These are phyloP conservation scores for Tilletia horrida DNA, from an alignment of 1,284 basidiomycete genomes.

Conservation along the genomic window DNA sequence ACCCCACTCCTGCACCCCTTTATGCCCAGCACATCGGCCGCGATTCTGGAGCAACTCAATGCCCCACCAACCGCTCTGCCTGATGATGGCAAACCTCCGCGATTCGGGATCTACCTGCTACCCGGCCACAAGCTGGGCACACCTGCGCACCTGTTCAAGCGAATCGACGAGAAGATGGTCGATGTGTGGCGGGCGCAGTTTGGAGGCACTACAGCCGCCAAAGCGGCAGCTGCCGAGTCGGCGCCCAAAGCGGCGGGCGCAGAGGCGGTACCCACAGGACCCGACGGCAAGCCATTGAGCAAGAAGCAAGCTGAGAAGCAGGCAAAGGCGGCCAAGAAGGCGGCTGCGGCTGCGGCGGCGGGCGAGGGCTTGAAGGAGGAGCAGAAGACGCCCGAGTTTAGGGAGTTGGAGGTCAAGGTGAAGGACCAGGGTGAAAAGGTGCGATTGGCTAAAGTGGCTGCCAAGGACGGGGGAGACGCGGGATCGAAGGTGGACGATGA, in stretches of 20 bases:
- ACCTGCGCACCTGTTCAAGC: slow-evolving; percentile 87
- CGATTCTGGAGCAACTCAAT: slow-evolving; percentile 83
- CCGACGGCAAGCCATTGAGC: slow-evolving; percentile 41
- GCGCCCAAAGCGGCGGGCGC: slow-evolving; percentile 21
- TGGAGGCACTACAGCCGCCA: slow-evolving; percentile 63
- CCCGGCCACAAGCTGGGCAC: slow-evolving; percentile 80
- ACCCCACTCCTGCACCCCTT: slow-evolving; percentile 85
- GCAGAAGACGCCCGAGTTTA: slow-evolving; percentile 42
- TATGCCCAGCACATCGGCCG: slow-evolving; percentile 85
- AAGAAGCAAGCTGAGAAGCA: slow-evolving; percentile 50
- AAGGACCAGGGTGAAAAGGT: slow-evolving; percentile 40
- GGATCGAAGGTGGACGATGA: slow-evolving; percentile 26
- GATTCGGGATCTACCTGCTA: slow-evolving; percentile 72
- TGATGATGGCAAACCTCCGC: slow-evolving; percentile 23
- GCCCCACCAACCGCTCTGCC: slow-evolving; percentile 70
- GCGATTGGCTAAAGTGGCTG: slow-evolving; percentile 35
- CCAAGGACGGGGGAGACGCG: slow-evolving; percentile 1
- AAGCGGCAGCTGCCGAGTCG: slow-evolving; percentile 40
- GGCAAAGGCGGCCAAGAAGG: slow-evolving; percentile 49
- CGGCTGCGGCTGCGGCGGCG: slow-evolving; percentile 27
- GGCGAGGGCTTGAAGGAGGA: slow-evolving; percentile 23
- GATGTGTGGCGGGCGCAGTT: slow-evolving; percentile 79
- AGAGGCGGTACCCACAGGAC: not conserved
- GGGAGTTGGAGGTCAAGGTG: slow-evolving; percentile 36
- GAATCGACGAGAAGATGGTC: slow-evolving; percentile 86